phyloP scores from a whole-genome alignment of 768 basidiomycete genomes.

The Auricularia heimuer region DNA sequence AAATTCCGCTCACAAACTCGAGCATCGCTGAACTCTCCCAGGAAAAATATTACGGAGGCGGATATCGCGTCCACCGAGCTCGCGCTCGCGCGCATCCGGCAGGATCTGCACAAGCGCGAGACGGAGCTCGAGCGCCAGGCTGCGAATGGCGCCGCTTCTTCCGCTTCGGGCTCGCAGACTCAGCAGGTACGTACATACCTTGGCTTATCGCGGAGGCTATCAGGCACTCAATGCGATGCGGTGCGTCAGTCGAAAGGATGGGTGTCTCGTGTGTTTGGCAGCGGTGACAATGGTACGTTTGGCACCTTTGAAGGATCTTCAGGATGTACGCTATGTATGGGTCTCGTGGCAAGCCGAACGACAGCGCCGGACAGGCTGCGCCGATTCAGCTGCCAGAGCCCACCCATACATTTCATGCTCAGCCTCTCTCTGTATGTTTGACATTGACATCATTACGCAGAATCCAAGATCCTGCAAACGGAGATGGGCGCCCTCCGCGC shows the following conservation, averaged over 20 bases:
- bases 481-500: constrained; percentile 58
- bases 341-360: too few relatives aligned
- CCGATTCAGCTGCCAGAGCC: too few relatives aligned
- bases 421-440: too few relatives aligned
- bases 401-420: too few relatives aligned
- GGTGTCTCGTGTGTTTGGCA: background rate
- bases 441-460: background rate
- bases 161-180: too few relatives aligned
- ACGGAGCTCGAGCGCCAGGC: constrained; percentile 8
- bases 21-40: background rate
- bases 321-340: too few relatives aligned
- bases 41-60: constrained; percentile 9
- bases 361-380: too few relatives aligned
- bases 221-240: too few relatives aligned
- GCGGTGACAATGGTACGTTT: background rate
- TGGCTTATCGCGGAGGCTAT: too few relatives aligned
- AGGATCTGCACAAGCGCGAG: constrained; percentile 11
- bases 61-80: constrained; percentile 13
- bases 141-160: too few relatives aligned
- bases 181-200: too few relatives aligned
- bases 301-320: too few relatives aligned
- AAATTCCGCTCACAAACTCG: background rate
- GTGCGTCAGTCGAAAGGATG: background rate
- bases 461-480: constrained; percentile 25
- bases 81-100: constrained; percentile 12